phyloP scores from a whole-genome alignment of 139 green algal genomes.

The Marvania coccoides region DNA sequence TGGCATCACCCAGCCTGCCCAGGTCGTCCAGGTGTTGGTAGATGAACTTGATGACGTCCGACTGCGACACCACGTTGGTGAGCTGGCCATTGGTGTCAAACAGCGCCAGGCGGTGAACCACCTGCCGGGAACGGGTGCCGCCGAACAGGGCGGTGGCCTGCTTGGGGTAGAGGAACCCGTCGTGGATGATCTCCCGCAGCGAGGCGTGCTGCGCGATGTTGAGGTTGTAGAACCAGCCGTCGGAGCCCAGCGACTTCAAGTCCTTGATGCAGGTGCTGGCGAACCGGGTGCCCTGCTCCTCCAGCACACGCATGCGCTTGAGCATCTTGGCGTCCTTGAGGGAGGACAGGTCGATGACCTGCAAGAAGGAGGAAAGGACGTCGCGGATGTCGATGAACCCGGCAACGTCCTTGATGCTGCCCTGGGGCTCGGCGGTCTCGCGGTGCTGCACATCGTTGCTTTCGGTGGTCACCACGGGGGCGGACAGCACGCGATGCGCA shows the following conservation, averaged over 20 bases:
- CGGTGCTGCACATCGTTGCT: background rate
- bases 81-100: constrained; percentile 24
- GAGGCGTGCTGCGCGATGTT: constrained; percentile 21
- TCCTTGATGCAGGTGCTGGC: constrained; percentile 34
- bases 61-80: constrained; percentile 35
- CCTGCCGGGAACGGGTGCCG: constrained; percentile 8
- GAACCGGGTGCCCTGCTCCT: constrained; percentile 22
- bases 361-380: constrained; percentile 49
- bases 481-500: constrained; percentile 52
- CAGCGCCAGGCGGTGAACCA: constrained; percentile 44
- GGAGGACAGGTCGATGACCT: constrained; percentile 21
- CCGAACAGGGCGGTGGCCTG: constrained; percentile 9
- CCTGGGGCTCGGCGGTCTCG: background rate
- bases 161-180: constrained; percentile 48
- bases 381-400: constrained; percentile 65
- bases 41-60: constrained; percentile 46
- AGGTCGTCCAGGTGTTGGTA: constrained; percentile 25
- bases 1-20: constrained; percentile 26
- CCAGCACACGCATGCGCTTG: constrained; percentile 47
- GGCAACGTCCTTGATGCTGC: constrained; percentile 14
- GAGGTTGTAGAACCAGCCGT: constrained; percentile 56
- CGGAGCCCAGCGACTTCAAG: constrained; percentile 40
- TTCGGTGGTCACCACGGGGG: constrained; percentile 37
- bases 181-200: constrained; percentile 57
- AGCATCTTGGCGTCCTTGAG: constrained; percentile 42